phyloP scores from a whole-genome alignment of 148 eudicot species.

The Rhododendron henanense region DNA sequence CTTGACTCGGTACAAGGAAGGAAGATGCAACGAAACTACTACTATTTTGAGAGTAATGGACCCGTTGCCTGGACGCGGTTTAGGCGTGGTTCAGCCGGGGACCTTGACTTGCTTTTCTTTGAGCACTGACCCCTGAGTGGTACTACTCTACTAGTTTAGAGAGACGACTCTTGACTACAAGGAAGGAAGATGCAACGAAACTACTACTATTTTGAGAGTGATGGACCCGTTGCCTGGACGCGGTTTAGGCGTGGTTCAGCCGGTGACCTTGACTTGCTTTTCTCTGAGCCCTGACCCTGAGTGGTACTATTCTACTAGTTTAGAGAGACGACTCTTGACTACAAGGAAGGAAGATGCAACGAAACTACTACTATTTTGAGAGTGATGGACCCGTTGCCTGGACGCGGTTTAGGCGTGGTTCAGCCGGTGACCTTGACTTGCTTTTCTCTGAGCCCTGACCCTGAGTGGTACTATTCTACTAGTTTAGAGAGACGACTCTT shows the following conservation, averaged over 20 bases:
- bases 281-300: too few relatives aligned
- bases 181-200: neutral
- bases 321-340: too few relatives aligned
- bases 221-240: neutral
- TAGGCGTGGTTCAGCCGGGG: neutral
- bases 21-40: neutral
- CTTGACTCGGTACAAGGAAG: neutral
- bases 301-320: too few relatives aligned
- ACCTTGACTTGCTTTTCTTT: neutral
- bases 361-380: neutral
- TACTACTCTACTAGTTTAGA: too few relatives aligned
- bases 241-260: neutral
- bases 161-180: neutral
- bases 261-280: neutral
- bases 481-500: too few relatives aligned
- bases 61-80: neutral
- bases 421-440: neutral
- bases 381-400: neutral
- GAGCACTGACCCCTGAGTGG: too few relatives aligned
- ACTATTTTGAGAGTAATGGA: neutral
- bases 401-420: neutral
- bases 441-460: too few relatives aligned
- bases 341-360: neutral
- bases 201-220: neutral
- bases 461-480: too few relatives aligned